Conservation (phyloP, 225 moss, liverwort and hornwort genomes). For the Takakia lepidozioides region DNA sequence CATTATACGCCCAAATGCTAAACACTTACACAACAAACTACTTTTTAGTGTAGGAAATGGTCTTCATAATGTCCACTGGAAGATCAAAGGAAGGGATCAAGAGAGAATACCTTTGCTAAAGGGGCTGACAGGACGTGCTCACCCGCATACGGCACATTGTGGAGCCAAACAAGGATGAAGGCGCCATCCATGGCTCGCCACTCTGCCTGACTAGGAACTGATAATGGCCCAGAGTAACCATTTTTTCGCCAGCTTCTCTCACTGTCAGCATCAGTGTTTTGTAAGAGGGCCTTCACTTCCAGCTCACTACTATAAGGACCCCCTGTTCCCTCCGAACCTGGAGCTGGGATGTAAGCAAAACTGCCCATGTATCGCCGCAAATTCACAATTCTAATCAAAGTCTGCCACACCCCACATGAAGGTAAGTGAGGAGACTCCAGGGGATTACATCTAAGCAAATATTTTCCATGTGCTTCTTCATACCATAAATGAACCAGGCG, state of each 20-base stretch:
- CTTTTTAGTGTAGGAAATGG: background rate
- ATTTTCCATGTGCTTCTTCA: no score
- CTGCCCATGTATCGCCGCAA: conserved; percentile 67
- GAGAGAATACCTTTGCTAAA: conserved; percentile 57
- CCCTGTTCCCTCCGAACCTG: conserved; percentile 58
- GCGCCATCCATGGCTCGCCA: conserved; percentile 87
- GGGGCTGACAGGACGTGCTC: conserved; percentile 52
- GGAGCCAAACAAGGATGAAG: conserved; percentile 80
- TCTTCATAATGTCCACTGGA: no score
- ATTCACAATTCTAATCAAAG: conserved; percentile 60
- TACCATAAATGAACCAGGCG: no score
- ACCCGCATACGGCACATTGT: conserved; percentile 66
- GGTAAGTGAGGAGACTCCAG: no score
- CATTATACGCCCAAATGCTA: background rate
- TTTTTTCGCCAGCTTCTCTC: conserved; percentile 42
- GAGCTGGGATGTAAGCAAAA: conserved; percentile 77
- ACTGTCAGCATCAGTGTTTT: conserved; percentile 26
- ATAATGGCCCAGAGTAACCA: conserved; percentile 33
- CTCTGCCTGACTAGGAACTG: conserved; percentile 11
- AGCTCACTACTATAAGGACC: conserved; percentile 26
- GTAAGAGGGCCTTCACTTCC: conserved; percentile 35
- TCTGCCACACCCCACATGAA: no score
- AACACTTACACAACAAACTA: background rate
- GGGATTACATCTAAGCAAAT: no score
- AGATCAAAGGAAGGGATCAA: background rate